Base-by-base conservation (phyloP, 345 rosid genomes). In the Citrus medica region DNA sequence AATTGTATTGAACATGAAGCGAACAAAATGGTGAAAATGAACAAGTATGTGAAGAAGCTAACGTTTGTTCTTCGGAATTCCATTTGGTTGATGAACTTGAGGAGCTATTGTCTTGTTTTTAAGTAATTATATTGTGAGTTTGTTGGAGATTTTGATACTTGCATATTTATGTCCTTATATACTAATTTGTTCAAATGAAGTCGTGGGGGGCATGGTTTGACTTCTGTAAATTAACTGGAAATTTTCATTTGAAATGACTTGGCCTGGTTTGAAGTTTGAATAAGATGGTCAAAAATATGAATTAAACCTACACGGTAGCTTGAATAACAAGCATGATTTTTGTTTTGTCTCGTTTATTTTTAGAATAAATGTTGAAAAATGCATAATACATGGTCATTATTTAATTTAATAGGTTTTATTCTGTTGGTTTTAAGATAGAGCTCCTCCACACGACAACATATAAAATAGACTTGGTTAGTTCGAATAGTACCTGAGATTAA, bases 21-120 rank as follows among this genome's bases (percentile, higher is more conserved):
- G 25, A 79, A 51, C 77, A 79, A 28, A 51, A 79, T 37, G 69
- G 51, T 28, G 42, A 76, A 76, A 2, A 72, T 46, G 48, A 73
- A 62, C 32, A 71, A 25, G 61, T 28, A 1, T 42, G 30, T 25
- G 64, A 37, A 21, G 30, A 33, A 67, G 19, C 53, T 22, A 71
- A 53, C 3, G 30, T 55, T 55, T 3, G 63, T 38, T 17, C 21
- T 60, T 2, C 9, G 68, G 37, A 9, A 76, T 4, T 5, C 79
- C 79, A 66, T 63, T 75, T 60, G 60, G 19, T 40, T 19, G 21
- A 19, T 65, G 71, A 42, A 28, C 24, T 30, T 30, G 40, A 63
- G 28, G 32, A 46, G 51, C 4, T 53, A 53, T 4, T 53, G 22
- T 53, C 58, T 53, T 53, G 22, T 53, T 53, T 53, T 13, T 13